These are phyloP conservation scores for Lasiosphaeriaceae sp. DNA, from an alignment of 495 filamentous ascomycete genomes.

Conservation along the genomic window DNA sequence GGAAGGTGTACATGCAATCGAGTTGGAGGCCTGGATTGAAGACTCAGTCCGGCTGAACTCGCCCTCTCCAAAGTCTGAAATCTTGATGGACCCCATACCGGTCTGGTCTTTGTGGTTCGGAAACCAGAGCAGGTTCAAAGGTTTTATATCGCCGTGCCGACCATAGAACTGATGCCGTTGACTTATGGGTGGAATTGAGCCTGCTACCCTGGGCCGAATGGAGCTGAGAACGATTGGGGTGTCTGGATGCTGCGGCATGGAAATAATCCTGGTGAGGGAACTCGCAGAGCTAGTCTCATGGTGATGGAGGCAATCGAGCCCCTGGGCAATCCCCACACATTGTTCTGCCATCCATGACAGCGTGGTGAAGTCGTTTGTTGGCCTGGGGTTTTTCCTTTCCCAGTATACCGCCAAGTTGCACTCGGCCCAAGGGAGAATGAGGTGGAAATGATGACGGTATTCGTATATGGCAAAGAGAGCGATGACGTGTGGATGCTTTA, in stretches of 20 bases:
- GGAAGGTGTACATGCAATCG: neutral
- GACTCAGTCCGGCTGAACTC: neutral
- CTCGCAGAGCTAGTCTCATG: neutral
- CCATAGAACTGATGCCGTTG: neutral
- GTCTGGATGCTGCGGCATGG: neutral
- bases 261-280: neutral
- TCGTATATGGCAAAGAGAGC: neutral
- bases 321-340: neutral
- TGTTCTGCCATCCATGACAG: neutral
- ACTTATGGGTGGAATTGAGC: neutral
- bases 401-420: neutral
- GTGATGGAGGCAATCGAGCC: neutral
- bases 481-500: neutral
- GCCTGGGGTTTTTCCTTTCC: neutral
- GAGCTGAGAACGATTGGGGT: no score
- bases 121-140: neutral
- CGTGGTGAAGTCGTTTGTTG: neutral
- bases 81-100: neutral
- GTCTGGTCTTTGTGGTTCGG: neutral
- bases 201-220: no score
- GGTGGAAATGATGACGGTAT: neutral
- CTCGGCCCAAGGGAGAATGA: neutral
- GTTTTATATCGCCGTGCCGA: neutral
- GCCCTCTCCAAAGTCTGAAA: neutral
- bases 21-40: neutral